Conservation (phyloP, 306 rosid genomes). For the Herpetospermum pedunculosum region DNA sequence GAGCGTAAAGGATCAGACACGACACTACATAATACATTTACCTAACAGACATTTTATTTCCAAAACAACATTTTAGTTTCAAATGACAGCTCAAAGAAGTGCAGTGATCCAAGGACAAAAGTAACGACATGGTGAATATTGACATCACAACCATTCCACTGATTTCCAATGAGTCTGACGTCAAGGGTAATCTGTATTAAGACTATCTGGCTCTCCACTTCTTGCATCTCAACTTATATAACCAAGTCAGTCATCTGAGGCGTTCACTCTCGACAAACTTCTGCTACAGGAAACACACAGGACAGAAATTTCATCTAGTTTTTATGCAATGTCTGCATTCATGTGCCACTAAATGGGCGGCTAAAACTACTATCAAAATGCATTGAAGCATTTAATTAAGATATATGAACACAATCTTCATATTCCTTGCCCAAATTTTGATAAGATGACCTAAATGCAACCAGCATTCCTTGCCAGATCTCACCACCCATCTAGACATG, state of each 20-base stretch:
- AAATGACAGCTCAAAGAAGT: not conserved
- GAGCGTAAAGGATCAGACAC: not conserved
- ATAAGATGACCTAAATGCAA: not conserved
- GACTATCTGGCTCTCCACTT: not conserved
- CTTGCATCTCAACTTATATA: conserved; percentile 1
- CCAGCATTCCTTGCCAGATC: not conserved
- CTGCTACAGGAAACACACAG: conserved; percentile 4
- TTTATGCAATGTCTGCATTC: not conserved
- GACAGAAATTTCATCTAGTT: conserved; percentile 5
- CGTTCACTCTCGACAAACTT: not conserved
- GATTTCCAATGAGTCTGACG: not conserved
- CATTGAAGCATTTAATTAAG: not conserved
- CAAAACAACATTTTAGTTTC: conserved; percentile 2
- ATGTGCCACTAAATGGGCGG: not conserved
- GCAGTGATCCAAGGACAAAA: not conserved
- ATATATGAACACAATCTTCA: not conserved
- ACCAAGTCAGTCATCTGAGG: not conserved
- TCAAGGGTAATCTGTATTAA: not conserved
- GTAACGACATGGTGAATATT: not conserved
- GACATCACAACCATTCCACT: not conserved
- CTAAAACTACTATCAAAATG: not conserved
- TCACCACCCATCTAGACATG: conserved; percentile 1
- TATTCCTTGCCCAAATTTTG: not conserved
- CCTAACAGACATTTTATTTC: not conserved
- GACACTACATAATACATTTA: not conserved